Conservation (phyloP, 2,329 filamentous ascomycete species). For the Malbranchea zuffiana region DNA sequence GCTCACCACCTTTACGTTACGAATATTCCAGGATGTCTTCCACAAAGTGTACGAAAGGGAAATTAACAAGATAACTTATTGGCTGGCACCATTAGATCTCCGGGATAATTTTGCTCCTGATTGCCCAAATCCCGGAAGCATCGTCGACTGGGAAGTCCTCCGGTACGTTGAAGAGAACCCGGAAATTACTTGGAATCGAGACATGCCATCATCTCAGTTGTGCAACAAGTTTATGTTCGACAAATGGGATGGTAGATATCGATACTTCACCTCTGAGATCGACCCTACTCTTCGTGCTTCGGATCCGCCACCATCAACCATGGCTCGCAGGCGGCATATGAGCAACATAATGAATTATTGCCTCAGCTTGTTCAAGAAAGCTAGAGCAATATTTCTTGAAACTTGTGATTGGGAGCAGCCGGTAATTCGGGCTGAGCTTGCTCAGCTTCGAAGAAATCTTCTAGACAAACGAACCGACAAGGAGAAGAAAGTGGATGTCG, state of each 20-base stretch:
- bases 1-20: slow-evolving; percentile 63
- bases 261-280: slow-evolving; percentile 42
- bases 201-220: slow-evolving; percentile 32
- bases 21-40: slow-evolving; percentile 72
- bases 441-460: slow-evolving; percentile 71
- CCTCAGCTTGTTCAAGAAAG: slow-evolving; percentile 59
- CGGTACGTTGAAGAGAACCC: slow-evolving; percentile 26
- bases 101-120: slow-evolving; percentile 8
- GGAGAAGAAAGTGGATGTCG: slow-evolving; percentile 35
- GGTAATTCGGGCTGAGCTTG: slow-evolving; percentile 63
- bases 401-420: slow-evolving; percentile 60
- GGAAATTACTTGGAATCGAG: slow-evolving; percentile 37
- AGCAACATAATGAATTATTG: slow-evolving; percentile 73
- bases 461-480: slow-evolving; percentile 56
- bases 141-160: slow-evolving; percentile 38
- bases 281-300: slow-evolving; percentile 25
- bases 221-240: slow-evolving; percentile 46
- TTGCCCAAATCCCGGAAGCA: slow-evolving; percentile 7
- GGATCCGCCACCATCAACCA: slow-evolving; percentile 25
- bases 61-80: slow-evolving; percentile 63
- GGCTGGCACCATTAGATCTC: slow-evolving; percentile 53
- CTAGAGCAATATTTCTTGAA: slow-evolving; percentile 38
- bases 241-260: slow-evolving; percentile 45
- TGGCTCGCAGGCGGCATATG: slow-evolving; percentile 34
- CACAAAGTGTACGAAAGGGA: slow-evolving; percentile 69